Conservation (phyloP, 257 asterid genomes). For the Lithospermum erythrorhizon region DNA sequence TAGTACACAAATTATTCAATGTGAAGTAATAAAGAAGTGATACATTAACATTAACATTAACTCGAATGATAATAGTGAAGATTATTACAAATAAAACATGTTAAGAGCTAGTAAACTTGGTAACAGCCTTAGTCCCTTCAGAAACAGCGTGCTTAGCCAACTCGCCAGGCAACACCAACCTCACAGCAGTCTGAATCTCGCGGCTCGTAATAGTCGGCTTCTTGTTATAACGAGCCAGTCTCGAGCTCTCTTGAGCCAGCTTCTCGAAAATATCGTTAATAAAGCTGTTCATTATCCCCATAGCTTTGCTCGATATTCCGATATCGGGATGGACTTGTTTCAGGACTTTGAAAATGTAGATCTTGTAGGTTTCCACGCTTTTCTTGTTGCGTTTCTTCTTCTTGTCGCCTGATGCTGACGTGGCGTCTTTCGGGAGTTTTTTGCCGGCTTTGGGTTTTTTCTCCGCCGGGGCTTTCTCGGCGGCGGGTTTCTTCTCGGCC, state of each 20-base stretch:
- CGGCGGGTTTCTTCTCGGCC: conserved; percentile 56
- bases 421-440: conserved; percentile 51
- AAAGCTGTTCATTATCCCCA: conserved; percentile 76
- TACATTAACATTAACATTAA: too few species aligned
- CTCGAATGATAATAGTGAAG: too few species aligned
- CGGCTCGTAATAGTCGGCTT: conserved; percentile 67
- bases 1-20: too few species aligned
- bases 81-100: too few species aligned
- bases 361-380: conserved; percentile 57
- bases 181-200: conserved; percentile 61
- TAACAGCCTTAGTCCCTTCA: conserved; percentile 68
- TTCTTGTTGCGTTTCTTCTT: conserved; percentile 47
- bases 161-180: conserved; percentile 63
- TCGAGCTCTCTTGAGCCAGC: conserved; percentile 44
- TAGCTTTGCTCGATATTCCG: conserved; percentile 69
- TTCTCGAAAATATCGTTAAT: conserved; percentile 66
- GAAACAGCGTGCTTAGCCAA: conserved; percentile 64
- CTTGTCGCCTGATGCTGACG: conserved; percentile 38
- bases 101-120: conserved; percentile 59
- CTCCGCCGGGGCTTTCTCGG: conserved; percentile 49
- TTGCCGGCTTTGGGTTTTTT: conserved; percentile 62
- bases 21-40: too few species aligned
- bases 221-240: conserved; percentile 54
- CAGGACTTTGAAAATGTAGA: conserved; percentile 64
- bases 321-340: conserved; percentile 69